Evolutionary conservation across 2,329 filamentous ascomycete species (phyloP).

Genomic region (Beauveria sp.): DNA sequence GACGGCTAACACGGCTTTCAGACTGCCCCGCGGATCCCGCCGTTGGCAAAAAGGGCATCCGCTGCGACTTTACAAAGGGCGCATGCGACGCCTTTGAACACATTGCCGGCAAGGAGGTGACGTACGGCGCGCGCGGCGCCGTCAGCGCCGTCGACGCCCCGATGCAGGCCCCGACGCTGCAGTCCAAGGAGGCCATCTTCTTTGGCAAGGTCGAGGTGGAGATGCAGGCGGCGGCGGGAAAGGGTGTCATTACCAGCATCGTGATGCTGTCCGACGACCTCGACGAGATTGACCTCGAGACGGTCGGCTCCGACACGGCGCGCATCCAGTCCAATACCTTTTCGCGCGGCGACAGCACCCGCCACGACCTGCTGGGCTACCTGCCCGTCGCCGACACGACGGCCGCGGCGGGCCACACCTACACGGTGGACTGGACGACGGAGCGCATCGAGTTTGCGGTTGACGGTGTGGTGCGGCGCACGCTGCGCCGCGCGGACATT

Average conservation of each 20-base stretch:
- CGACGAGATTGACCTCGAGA: constrained; percentile 82
- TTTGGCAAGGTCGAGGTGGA: constrained; percentile 67
- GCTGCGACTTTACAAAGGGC: constrained; percentile 58
- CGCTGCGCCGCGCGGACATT: constrained; percentile 52
- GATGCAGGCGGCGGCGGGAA: constrained; percentile 63
- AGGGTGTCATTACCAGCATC: constrained; percentile 68
- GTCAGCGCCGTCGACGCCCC: constrained; percentile 49
- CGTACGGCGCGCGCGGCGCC: constrained; percentile 23
- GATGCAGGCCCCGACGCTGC: constrained; percentile 55
- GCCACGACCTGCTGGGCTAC: constrained; percentile 55
- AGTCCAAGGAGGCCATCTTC: constrained; percentile 73
- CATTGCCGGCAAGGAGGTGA: constrained; percentile 18
- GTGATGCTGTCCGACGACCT: constrained; percentile 69
- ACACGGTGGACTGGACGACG: constrained; percentile 61
- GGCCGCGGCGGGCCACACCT: constrained; percentile 50
- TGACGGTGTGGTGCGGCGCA: constrained; percentile 54
- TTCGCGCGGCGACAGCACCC: constrained; percentile 60
- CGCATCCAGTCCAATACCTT: constrained; percentile 81
- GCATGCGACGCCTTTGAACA: constrained; percentile 36
- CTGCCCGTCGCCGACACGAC: constrained; percentile 39
- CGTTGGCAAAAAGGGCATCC: constrained; percentile 50
- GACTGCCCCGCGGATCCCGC: constrained; percentile 58
- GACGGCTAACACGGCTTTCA: constrained; percentile 3
- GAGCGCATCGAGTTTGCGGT: constrained; percentile 57
- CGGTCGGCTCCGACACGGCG: constrained; percentile 60